Conservation (phyloP, 495 filamentous ascomycete genomes). For the Penicillium desertorum region DNA sequence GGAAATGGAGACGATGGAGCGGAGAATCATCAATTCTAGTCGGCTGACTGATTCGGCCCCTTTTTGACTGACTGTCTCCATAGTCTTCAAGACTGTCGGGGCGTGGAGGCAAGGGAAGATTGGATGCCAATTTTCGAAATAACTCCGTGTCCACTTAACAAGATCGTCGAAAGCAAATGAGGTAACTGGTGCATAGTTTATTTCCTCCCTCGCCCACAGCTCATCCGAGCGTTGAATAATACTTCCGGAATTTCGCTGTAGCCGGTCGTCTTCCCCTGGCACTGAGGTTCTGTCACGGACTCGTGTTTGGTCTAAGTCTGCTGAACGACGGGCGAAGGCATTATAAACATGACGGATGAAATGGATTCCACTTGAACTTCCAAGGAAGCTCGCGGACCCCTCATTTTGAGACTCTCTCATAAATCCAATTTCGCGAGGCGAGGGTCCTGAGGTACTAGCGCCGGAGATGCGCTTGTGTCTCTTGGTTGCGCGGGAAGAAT, state of each 20-base stretch:
- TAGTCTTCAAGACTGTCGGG: constrained; percentile 38
- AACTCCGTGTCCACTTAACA: constrained; percentile 41
- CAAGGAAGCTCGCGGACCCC: constrained; percentile 43
- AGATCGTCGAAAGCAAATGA: constrained; percentile 34
- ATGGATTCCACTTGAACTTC: constrained; percentile 53
- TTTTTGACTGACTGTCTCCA: constrained; percentile 34
- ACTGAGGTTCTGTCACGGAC: constrained; percentile 37
- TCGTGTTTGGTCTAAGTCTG: constrained; percentile 31
- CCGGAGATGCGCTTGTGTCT: constrained; percentile 33
- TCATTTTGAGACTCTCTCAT: constrained; percentile 41
- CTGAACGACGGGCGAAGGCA: constrained; percentile 43
- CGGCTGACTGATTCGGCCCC: constrained; percentile 24
- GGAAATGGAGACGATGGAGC: constrained; percentile 49
- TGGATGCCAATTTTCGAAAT: constrained; percentile 52
- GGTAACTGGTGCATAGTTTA: constrained; percentile 19
- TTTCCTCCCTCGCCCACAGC: constrained; percentile 33
- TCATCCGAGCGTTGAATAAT: constrained; percentile 17
- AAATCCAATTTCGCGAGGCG: constrained; percentile 40
- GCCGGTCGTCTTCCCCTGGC: constrained; percentile 49
- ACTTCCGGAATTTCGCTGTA: constrained; percentile 22
- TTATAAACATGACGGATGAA: constrained; percentile 49
- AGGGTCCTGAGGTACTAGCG: constrained; percentile 19
- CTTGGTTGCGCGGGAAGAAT: constrained; percentile 26
- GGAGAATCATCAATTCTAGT: constrained; percentile 39
- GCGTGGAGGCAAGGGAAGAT: constrained; percentile 49